Evolutionary conservation across 306 rosid species (phyloP).

Genomic region (Ormosia emarginata): DNA sequence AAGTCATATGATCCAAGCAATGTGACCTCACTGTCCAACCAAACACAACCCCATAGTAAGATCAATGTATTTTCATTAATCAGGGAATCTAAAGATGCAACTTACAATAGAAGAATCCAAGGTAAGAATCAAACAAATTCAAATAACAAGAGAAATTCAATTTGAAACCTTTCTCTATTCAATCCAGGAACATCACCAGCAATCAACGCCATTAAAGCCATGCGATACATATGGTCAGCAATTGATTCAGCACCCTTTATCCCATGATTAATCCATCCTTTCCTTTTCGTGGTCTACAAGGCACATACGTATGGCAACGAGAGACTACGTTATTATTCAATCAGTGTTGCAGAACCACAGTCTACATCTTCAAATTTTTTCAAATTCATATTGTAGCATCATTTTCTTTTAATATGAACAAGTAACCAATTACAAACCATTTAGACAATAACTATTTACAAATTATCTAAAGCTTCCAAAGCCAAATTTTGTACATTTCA

Average conservation of each 20-base stretch:
- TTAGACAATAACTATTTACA: neutral
- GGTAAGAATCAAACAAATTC: neutral
- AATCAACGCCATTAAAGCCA: slow-evolving; percentile 88
- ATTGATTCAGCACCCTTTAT: slow-evolving; percentile 84
- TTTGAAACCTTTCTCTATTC: slow-evolving; percentile 71
- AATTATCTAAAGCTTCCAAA: neutral
- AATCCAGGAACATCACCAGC: slow-evolving; percentile 68
- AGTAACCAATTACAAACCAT: neutral
- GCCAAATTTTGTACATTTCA: neutral
- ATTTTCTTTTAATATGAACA: neutral
- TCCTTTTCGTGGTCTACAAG: slow-evolving; percentile 80
- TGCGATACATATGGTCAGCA: slow-evolving; percentile 93
- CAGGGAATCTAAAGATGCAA: slow-evolving; percentile 11
- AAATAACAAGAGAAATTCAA: slow-evolving; percentile 1
- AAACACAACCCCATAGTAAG: neutral
- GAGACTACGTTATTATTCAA: neutral
- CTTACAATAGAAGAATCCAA: neutral
- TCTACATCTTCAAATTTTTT: neutral
- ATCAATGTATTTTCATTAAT: neutral
- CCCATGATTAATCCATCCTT: slow-evolving; percentile 96
- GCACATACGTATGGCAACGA: neutral
- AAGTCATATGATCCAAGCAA: neutral
- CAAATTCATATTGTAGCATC: neutral
- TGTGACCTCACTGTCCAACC: neutral
- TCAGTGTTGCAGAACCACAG: neutral